Evolutionary conservation across 495 filamentous ascomycete genomes (phyloP).

Genomic region (Tetracladium setigerum): DNA sequence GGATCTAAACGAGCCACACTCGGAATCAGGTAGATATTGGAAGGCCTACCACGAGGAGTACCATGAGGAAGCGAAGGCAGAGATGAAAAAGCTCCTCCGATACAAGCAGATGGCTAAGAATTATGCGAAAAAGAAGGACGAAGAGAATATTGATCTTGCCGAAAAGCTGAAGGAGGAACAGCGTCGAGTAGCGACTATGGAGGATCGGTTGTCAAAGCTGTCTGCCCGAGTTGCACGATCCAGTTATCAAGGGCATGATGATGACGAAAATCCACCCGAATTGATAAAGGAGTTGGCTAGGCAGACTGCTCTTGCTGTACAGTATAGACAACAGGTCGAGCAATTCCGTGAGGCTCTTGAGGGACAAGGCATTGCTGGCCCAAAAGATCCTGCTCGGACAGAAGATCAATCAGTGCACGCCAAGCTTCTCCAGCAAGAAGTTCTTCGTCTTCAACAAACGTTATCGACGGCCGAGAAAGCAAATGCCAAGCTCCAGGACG

Average conservation of each 20-base stretch:
- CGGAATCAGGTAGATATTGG: conserved; percentile 87
- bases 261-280: conserved; percentile 27
- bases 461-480: conserved; percentile 39
- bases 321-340: conserved; percentile 61
- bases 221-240: conserved; percentile 41
- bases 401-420: not conserved
- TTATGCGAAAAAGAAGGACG: conserved; percentile 86
- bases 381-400: not conserved
- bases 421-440: conserved; percentile 31
- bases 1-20: conserved; percentile 74
- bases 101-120: conserved; percentile 79
- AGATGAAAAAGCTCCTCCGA: conserved; percentile 70
- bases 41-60: conserved; percentile 84
- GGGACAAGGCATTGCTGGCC: conserved; percentile 22
- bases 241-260: conserved; percentile 31
- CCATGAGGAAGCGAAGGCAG: conserved; percentile 65
- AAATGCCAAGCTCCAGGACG: conserved; percentile 31
- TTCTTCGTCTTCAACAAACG: conserved; percentile 34
- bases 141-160: conserved; percentile 61
- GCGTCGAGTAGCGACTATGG: conserved; percentile 27
- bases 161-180: conserved; percentile 50
- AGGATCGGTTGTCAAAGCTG: conserved; percentile 54
- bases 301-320: conserved; percentile 58
- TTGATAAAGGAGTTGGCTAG: conserved; percentile 51
- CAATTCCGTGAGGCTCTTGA: conserved; percentile 49